A percentile compares a stretch with the other conserved stretches of the same genome.
Evolutionary conservation across 495 filamentous ascomycete genomes (phyloP).

Genomic region (Neurospora sp.): DNA sequence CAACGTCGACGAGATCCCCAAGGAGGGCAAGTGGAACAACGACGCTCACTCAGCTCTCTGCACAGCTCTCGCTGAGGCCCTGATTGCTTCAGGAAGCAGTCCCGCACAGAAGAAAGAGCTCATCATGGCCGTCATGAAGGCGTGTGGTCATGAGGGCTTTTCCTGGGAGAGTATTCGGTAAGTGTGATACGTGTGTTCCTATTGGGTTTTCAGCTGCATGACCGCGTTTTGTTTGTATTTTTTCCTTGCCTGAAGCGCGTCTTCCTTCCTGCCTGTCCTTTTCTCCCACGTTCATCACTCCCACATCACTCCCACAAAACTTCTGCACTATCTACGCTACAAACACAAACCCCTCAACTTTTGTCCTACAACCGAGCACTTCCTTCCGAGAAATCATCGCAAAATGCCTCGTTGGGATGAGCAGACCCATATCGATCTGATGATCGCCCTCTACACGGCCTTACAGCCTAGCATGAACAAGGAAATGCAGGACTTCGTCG

Average conservation of each 20-base stretch:
- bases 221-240: background rate
- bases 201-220: background rate
- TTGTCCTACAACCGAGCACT: background rate
- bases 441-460: slow-evolving; percentile 1
- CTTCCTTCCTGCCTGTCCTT: background rate
- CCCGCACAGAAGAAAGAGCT: slow-evolving; percentile 10
- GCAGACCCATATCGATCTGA: background rate
- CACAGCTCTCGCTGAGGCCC: slow-evolving; percentile 12
- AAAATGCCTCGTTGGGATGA: slow-evolving; percentile 12
- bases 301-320: background rate
- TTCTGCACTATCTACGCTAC: background rate
- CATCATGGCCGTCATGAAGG: slow-evolving; percentile 17
- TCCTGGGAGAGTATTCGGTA: slow-evolving; percentile 29
- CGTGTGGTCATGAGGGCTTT: slow-evolving; percentile 10
- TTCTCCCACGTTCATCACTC: background rate
- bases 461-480: background rate
- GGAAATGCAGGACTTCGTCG: background rate
- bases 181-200: background rate
- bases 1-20: background rate
- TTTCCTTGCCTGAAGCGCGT: background rate
- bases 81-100: background rate
- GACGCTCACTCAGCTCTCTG: slow-evolving; percentile 17
- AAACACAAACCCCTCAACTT: background rate
- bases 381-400: background rate
- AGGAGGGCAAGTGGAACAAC: slow-evolving; percentile 17